Base-by-base conservation (phyloP, 129 eudicot genomes). In the Lonicera japonica region DNA sequence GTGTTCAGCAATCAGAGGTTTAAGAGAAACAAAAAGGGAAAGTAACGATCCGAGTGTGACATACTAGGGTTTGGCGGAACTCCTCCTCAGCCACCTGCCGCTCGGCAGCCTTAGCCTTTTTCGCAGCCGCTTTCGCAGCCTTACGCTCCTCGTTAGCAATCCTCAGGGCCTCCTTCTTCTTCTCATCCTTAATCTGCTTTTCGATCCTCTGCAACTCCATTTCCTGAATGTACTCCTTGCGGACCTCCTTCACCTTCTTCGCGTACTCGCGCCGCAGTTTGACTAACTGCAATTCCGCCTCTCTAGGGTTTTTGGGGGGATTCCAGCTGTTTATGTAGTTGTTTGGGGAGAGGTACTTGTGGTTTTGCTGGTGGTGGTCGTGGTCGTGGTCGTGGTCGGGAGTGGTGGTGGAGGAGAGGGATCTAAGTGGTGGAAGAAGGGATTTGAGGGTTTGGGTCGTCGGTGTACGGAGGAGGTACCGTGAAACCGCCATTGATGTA, bases 191-290 rank as follows among this genome's bases (percentile, higher is more conserved):
- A 60, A 82, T 58, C 58, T 68, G 39, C 67, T 83, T 83, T 25
- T 89, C 91, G 54, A 80, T 55, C 75, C 78, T 73, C 78, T 67
- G 78, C 38, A 80, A 57, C 77, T 89, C 97, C 97, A 89, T 76
- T 69, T 89, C 97, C 10, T 65, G 58, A 58, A 86, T 86, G 74
- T 86, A 89, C 48, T 61, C 72, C 72, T 80, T 89, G 13, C 97
- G 78, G 22, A 75, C 67, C 56, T 74, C 71, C 71, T 74, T 89
- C 47, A 89, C 88, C 34, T 83, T 75, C 62, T 80, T 80, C 5
- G 80, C 88, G 64, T 89, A 89, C 13, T 86, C 82, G 22, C 91
- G 88, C 22, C 97, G 83, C 45, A 89, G 84, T 25, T 39, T 62
- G 39, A 81, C 82, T 56, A 89, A 82, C 55, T 47, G 73, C 21